phyloP scores from a whole-genome alignment of 2,329 filamentous ascomycete species.

The Monilinia fructicola region DNA sequence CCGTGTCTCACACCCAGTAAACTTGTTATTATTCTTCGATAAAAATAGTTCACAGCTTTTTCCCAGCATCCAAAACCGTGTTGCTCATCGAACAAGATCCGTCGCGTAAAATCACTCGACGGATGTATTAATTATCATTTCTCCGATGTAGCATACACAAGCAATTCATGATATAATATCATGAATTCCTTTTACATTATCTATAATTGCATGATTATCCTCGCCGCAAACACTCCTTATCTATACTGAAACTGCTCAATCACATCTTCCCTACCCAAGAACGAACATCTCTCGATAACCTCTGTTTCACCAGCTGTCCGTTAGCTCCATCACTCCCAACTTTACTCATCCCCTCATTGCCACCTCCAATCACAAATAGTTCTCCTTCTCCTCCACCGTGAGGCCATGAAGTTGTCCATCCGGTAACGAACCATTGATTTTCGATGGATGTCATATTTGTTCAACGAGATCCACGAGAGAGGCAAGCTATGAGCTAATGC shows the following conservation, averaged over 20 bases:
- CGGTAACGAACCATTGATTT: conserved; percentile 43
- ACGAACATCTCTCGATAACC: conserved; percentile 49
- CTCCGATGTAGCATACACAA: too few species aligned
- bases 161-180: too few species aligned
- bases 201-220: too few species aligned
- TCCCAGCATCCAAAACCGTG: too few species aligned
- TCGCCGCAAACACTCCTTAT: background rate
- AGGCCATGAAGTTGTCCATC: conserved; percentile 45
- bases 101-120: too few species aligned
- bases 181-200: too few species aligned
- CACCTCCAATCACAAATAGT: conserved; percentile 46
- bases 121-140: too few species aligned
- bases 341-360: conserved; percentile 42
- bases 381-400: conserved; percentile 31
- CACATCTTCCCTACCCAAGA: conserved; percentile 44
- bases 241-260: conserved; percentile 38
- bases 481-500: conserved; percentile 45
- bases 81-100: too few species aligned
- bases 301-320: conserved; percentile 44
- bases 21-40: too few species aligned
- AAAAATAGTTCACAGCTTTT: too few species aligned
- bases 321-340: conserved; percentile 41
- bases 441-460: conserved; percentile 39
- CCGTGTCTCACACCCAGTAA: too few species aligned
- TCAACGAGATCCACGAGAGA: conserved; percentile 51